Evolutionary conservation across 805 yeast genomes (phyloP).

Genomic region (Tetrapisispora fleetii): DNA sequence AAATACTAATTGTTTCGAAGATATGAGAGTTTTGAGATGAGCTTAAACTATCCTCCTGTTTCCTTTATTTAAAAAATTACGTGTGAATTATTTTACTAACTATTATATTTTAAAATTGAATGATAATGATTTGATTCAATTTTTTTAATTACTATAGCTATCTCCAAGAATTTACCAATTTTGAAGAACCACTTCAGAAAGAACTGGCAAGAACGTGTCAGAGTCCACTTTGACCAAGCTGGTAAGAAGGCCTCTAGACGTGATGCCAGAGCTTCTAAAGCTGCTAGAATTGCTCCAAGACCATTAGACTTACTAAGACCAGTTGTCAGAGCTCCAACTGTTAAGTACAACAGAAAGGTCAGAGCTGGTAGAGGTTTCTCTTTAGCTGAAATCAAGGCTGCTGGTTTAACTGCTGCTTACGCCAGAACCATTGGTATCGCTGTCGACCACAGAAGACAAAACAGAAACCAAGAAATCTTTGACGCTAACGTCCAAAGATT

Average conservation of each 20-base stretch:
- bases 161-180: conserved; percentile 97
- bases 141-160: conserved; percentile 45
- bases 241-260: conserved; percentile 98
- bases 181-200: conserved; percentile 99
- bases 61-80: not conserved
- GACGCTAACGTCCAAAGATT: conserved; percentile 93
- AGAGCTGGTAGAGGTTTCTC: conserved; percentile 99
- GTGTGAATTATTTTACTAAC: not conserved
- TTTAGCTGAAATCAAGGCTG: conserved; percentile 96
- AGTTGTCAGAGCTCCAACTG: conserved; percentile 96
- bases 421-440: conserved; percentile 98
- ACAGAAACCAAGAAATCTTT: conserved; percentile 93
- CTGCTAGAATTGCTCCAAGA: conserved; percentile 93
- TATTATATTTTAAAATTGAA: not conserved
- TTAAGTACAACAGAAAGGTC: conserved; percentile 98
- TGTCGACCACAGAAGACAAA: conserved; percentile 99
- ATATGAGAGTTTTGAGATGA: no score
- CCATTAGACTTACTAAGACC: conserved; percentile 96
- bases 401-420: conserved; percentile 84
- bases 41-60: not conserved
- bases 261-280: conserved; percentile 84
- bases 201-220: conserved; percentile 99
- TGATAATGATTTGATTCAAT: not conserved
- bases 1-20: no score
- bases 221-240: conserved; percentile 99